Evolutionary conservation across 345 rosid species (phyloP).

Genomic region (Citrus cavaleriei): DNA sequence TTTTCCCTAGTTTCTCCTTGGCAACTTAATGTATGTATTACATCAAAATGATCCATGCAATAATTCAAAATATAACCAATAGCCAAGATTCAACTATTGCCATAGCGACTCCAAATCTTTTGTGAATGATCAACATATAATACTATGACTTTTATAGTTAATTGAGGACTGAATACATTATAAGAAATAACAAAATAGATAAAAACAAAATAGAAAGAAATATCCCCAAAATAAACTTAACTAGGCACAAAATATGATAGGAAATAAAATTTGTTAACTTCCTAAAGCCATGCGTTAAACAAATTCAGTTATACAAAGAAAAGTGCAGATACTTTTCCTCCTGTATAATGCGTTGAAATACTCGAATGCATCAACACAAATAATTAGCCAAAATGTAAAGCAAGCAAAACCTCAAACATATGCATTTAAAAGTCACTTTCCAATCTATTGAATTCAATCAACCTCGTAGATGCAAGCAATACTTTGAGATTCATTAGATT

Average conservation of each 20-base stretch:
- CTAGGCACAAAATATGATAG: neutral
- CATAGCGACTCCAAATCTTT: too few species aligned
- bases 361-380: neutral
- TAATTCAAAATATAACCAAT: neutral
- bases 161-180: neutral
- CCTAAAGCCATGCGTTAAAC: neutral
- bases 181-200: neutral
- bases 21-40: neutral
- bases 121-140: neutral
- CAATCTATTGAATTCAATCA: neutral
- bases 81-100: too few species aligned
- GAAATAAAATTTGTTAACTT: neutral
- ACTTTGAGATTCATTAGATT: neutral
- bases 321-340: neutral
- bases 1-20: neutral
- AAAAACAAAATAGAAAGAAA: too few species aligned
- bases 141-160: neutral
- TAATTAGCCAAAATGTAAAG: neutral
- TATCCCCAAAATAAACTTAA: neutral
- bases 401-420: neutral
- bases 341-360: neutral
- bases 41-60: neutral
- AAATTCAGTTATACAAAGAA: neutral
- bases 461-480: neutral
- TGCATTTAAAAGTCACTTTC: neutral